Evolutionary conservation across 2,329 filamentous ascomycete species (phyloP), one percentile per base, ranked within the genome.

Genomic region (Meredithiella fracta): DNA sequence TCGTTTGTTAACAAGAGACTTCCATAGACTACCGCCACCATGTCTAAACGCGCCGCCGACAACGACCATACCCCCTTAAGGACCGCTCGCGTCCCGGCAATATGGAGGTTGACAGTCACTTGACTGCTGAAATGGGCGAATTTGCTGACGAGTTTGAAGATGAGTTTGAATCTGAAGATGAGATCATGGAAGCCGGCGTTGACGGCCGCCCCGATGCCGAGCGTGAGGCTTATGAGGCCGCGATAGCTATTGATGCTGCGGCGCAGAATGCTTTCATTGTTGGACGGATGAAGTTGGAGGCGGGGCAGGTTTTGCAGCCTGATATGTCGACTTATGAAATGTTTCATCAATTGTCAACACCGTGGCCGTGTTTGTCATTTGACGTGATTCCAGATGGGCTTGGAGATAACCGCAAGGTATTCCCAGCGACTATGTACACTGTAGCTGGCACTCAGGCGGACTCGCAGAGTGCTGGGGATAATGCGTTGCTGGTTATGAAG

Each of bases 111-210:
- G 68, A 71, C 61, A 72, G 73, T 65, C 8, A 11, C 47, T n/a
- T n/a, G n/a, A n/a, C n/a, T n/a, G 47, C 47, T 23, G 80, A 80
- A 25, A 82, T 83, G 73, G 80, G 80, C 65, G 86, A 97, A 62
- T 97, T 94, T 61, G 92, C 95, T 66, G 92, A 96, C 70, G 91
- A 97, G 66, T 96, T 91, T 62, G 87, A 91, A 69, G 86, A 91
- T 64, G 86, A 91, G 66, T 91, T 85, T 62, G 90, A 96, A 74
- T 94, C 74, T 64, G 77, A 80, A 60, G 90, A 96, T 67, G 90
- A 97, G 69, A 86, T 97, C 54, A 72, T 96, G 59, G 91, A 97
- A 71, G 91, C 92, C 3, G 91, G 91, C 60, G 89, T 96, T 11
- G 91, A 96, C 67, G 91, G 91, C 17, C 74, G 89, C 61, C 91